These are phyloP conservation scores for Malania oleifera DNA, from an alignment of 164 flowering plant genomes.

Conservation along the genomic window DNA sequence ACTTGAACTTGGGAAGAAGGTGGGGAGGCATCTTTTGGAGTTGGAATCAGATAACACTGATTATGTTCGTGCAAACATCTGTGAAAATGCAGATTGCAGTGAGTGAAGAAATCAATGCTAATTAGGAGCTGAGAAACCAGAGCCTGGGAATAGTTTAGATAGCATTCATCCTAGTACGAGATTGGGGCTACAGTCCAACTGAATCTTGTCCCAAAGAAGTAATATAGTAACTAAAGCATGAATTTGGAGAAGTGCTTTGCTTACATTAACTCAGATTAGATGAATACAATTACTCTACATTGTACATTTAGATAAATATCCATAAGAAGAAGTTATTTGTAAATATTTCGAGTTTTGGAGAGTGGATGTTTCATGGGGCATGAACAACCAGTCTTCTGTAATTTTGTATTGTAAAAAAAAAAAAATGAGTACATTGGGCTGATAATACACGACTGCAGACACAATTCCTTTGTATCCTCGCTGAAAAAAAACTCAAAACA, in stretches of 20 bases:
- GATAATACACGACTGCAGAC: no score
- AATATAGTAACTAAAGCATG: no score
- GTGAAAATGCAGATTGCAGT: conserved; percentile 31
- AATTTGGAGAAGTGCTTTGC: not conserved
- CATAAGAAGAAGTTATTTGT: no score
- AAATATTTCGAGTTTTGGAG: no score
- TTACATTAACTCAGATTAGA: not conserved
- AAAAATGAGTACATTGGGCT: no score
- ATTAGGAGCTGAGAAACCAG: conserved; percentile 41
- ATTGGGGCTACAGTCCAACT: not conserved
- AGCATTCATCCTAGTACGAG: conserved; percentile 7
- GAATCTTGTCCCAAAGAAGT: not conserved
- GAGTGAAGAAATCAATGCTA: conserved; percentile 36
- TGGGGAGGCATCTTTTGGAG: conserved; percentile 36
- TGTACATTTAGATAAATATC: no score
- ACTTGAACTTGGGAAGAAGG: conserved; percentile 43
- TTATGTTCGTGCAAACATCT: conserved; percentile 49
- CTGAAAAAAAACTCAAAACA: no score
- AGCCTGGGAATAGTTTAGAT: conserved; percentile 45
- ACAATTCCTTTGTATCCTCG: no score
- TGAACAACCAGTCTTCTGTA: no score
- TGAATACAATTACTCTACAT: no score
- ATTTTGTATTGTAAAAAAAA: no score
- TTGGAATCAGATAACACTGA: conserved; percentile 61
- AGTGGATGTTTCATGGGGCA: no score